Percentiles rank a stretch among this genome's conserved stretches.
Conservation (phyloP, 179 eudicot species). For the Camellia oleifera region DNA sequence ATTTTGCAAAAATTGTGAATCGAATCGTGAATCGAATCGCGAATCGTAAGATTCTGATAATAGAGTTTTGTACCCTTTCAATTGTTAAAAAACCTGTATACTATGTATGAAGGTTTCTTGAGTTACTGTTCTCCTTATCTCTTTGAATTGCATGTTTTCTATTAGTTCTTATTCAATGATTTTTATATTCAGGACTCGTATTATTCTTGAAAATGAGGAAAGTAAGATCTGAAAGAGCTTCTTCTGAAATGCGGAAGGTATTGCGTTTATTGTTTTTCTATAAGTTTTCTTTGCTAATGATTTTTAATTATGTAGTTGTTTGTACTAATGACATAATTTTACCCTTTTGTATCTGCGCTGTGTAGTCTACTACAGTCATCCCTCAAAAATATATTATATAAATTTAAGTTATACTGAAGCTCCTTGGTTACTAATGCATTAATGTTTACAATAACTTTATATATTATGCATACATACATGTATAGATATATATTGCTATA, state of each 20-base stretch:
- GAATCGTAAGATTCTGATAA: no score
- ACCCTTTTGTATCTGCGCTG: not conserved
- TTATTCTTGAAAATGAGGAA: constrained; percentile 84
- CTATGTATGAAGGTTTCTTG: constrained; percentile 2
- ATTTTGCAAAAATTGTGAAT: no score
- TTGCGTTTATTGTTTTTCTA: not conserved
- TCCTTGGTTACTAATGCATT: not conserved
- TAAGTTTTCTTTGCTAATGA: not conserved
- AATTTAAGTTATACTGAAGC: not conserved
- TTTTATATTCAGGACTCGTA: constrained; percentile 55
- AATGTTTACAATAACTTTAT: not conserved
- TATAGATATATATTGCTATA: not conserved
- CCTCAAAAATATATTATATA: not conserved
- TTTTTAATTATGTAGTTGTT: not conserved
- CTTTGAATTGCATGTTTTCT: not conserved
- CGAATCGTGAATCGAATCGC: no score
- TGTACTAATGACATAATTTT: not conserved
- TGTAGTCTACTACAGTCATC: not conserved
- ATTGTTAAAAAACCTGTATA: not conserved
- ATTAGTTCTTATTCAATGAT: not conserved
- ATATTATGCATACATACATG: not conserved
- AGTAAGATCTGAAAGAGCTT: constrained; percentile 87
- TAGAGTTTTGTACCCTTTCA: not conserved
- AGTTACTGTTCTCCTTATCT: not conserved
- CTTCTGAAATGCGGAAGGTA: constrained; percentile 96